These are phyloP conservation scores for Anisodus acutangulus DNA, from an alignment of 257 asterid genomes.

Conservation along the genomic window DNA sequence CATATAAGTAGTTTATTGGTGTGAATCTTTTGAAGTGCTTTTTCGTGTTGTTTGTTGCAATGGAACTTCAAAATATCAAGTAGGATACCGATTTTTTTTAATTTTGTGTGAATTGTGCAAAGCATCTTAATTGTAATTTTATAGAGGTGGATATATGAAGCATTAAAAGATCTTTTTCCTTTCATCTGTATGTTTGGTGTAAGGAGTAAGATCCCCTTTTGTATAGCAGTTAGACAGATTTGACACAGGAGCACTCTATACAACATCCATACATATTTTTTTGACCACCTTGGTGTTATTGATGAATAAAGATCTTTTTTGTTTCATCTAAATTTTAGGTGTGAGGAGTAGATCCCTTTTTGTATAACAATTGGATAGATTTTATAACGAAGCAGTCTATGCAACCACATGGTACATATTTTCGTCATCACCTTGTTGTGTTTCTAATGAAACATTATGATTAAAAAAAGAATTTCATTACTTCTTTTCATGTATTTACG, in stretches of 20 bases:
- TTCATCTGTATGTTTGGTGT: background rate
- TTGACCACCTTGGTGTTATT: conserved; percentile 21
- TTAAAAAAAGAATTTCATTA: background rate
- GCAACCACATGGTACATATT: conserved; percentile 10
- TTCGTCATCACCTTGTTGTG: conserved; percentile 15
- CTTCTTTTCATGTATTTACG: background rate
- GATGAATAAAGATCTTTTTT: conserved; percentile 18
- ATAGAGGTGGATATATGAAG: conserved; percentile 21
- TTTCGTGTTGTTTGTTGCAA: background rate
- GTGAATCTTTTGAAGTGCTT: background rate
- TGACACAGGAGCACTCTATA: background rate
- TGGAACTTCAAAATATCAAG: background rate
- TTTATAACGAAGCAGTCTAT: conserved; percentile 20
- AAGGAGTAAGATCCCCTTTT: background rate
- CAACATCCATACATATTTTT: background rate
- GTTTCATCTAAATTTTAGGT: conserved; percentile 23
- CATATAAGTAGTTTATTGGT: conserved; percentile 7
- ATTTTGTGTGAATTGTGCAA: background rate
- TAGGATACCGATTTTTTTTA: background rate
- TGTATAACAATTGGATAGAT: conserved; percentile 19
- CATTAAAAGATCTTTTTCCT: background rate
- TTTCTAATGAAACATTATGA: background rate
- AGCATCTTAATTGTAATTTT: background rate
- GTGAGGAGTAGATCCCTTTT: conserved; percentile 1
- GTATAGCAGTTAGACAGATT: conserved; percentile 7